These are phyloP conservation scores for Dillenia suffruticosa DNA, from an alignment of 164 flowering plant species.

Conservation along the genomic window DNA sequence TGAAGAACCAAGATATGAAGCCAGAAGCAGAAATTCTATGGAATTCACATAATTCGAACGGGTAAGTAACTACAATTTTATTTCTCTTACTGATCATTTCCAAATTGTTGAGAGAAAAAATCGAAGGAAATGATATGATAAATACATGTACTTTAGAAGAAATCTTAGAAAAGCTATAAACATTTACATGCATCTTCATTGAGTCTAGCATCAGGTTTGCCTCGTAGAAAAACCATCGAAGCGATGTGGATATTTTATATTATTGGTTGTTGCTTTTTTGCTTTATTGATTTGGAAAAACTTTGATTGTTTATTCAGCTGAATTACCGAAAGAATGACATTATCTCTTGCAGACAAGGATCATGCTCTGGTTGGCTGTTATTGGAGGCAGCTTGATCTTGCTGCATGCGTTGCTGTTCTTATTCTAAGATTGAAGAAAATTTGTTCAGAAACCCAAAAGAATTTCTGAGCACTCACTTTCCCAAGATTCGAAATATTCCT, in stretches of 20 bases:
- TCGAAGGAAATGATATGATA: too few species aligned
- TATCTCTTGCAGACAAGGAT: slow-evolving; percentile 49
- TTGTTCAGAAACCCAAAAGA: slow-evolving; percentile 26
- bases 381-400: slow-evolving; percentile 61
- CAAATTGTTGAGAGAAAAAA: too few species aligned
- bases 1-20: slow-evolving; percentile 58
- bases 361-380: slow-evolving; percentile 90
- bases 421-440: slow-evolving; percentile 43
- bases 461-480: slow-evolving; percentile 61
- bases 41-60: slow-evolving; percentile 33
- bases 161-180: too few species aligned
- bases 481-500: slow-evolving; percentile 90
- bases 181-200: too few species aligned
- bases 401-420: slow-evolving; percentile 50
- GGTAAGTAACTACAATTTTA: slow-evolving; percentile 38
- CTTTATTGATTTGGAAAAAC: neutral
- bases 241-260: neutral
- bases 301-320: too few species aligned
- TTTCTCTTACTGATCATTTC: too few species aligned
- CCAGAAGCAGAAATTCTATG: slow-evolving; percentile 73
- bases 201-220: neutral
- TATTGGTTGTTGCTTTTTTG: neutral
- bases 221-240: neutral
- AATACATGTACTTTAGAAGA: too few species aligned
- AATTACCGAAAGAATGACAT: too few species aligned